phyloP scores from a whole-genome alignment of 164 flowering plant genomes.

The Tinospora cordifolia region DNA sequence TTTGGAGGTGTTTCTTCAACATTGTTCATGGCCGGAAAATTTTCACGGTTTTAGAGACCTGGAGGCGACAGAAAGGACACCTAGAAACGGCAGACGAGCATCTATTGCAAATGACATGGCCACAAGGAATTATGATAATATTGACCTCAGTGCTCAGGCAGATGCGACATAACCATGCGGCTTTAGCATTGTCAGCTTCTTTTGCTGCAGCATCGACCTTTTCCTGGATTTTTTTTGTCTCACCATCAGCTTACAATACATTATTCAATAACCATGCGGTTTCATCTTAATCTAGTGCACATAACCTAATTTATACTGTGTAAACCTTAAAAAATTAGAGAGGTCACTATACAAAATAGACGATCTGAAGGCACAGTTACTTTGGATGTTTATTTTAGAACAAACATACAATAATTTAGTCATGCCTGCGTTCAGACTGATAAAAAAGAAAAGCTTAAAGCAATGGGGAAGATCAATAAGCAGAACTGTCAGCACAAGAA shows the following conservation, averaged over 20 bases:
- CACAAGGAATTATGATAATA: conserved; percentile 69
- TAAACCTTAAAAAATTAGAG: too few species aligned
- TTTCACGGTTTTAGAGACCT: conserved; percentile 56
- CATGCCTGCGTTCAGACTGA: neutral
- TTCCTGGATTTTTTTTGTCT: conserved; percentile 45
- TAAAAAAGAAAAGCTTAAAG: too few species aligned
- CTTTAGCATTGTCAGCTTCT: conserved; percentile 90
- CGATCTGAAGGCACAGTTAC: neutral
- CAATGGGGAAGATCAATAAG: neutral
- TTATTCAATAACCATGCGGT: neutral
- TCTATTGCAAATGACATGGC: conserved; percentile 80
- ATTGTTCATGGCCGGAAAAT: conserved; percentile 66
- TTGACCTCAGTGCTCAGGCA: conserved; percentile 74
- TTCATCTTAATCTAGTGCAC: neutral
- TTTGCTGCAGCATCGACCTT: conserved; percentile 60
- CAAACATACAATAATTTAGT: neutral
- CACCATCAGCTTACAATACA: neutral
- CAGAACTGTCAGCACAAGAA: neutral
- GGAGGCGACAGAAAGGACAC: conserved; percentile 89
- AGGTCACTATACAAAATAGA: neutral
- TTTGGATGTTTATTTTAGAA: neutral
- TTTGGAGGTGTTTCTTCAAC: neutral
- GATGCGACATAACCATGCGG: conserved; percentile 81
- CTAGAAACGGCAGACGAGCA: conserved; percentile 81
- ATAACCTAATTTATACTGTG: too few species aligned